Conservation (phyloP, 208 protist species). For the Crithidia expoeki region DNA sequence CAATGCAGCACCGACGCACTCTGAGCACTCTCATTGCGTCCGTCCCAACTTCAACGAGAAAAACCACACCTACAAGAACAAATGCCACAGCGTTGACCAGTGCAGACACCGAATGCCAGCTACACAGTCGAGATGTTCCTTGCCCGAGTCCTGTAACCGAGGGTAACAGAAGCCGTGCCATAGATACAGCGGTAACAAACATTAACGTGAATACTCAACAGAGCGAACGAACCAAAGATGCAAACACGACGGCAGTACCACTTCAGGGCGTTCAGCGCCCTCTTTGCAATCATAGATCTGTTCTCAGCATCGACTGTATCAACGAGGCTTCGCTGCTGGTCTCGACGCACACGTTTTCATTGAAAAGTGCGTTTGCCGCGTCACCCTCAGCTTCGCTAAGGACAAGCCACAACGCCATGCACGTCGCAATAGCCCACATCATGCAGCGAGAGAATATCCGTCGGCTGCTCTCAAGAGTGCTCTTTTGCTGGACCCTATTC, state of each 20-base stretch:
- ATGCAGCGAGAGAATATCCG: constrained; percentile 19
- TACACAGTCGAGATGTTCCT: not conserved
- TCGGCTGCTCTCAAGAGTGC: not conserved
- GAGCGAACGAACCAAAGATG: too few relatives aligned
- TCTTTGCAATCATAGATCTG: not conserved
- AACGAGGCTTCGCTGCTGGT: not conserved
- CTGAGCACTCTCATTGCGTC: not conserved
- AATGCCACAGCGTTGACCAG: not conserved
- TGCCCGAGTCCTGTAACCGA: not conserved
- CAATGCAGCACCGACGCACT: constrained; percentile 1
- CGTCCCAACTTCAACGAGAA: not conserved
- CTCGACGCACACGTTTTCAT: not conserved
- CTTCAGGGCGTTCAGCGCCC: not conserved
- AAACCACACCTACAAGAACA: not conserved
- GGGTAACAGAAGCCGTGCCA: not conserved
- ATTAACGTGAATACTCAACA: too few relatives aligned
- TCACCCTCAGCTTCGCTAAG: not conserved
- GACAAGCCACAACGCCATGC: not conserved
- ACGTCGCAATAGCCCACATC: constrained; percentile 1
- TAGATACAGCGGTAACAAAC: not conserved
- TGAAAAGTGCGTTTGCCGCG: not conserved
- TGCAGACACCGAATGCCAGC: not conserved
- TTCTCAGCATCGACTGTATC: constrained; percentile 4
- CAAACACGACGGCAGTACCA: not conserved
- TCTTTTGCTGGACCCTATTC: not conserved